Conservation (phyloP, 768 basidiomycete species). For the Lepiota brunneoincarnata region DNA sequence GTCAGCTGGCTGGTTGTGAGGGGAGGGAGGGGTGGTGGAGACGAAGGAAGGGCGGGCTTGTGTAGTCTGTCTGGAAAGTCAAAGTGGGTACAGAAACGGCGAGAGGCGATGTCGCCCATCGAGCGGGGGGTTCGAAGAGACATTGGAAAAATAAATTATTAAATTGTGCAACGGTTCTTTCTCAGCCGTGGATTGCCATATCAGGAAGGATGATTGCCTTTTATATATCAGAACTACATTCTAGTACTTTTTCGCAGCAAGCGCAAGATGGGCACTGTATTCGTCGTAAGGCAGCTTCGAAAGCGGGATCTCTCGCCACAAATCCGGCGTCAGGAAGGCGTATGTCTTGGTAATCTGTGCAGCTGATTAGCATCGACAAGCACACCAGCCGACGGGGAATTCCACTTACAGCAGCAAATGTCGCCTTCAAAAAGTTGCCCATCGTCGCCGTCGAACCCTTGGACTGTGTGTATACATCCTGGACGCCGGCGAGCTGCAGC, state of each 20-base stretch:
- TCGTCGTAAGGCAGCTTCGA: slow-evolving; percentile 93
- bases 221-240: slow-evolving; percentile 16
- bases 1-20: not conserved
- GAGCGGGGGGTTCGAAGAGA: slow-evolving; percentile 4
- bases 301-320: slow-evolving; percentile 93
- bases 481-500: slow-evolving; percentile 95
- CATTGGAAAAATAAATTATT: not conserved
- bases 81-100: slow-evolving; percentile 30
- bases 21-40: not conserved
- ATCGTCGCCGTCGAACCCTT: slow-evolving; percentile 98
- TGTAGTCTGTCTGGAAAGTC: slow-evolving; percentile 14
- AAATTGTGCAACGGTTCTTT: not conserved
- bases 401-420: slow-evolving; percentile 79
- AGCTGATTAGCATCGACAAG: not conserved
- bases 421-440: slow-evolving; percentile 99
- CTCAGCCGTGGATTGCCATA: slow-evolving; percentile 2
- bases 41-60: not conserved
- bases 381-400: not conserved
- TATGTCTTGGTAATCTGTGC: slow-evolving; percentile 94
- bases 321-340: slow-evolving; percentile 95
- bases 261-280: slow-evolving; percentile 88
- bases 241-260: slow-evolving; percentile 73
- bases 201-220: slow-evolving; percentile 13
- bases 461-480: slow-evolving; percentile 97
- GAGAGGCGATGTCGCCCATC: slow-evolving; percentile 14